Conservation (phyloP, 495 filamentous ascomycete genomes). For the Penicillium antarcticum region DNA sequence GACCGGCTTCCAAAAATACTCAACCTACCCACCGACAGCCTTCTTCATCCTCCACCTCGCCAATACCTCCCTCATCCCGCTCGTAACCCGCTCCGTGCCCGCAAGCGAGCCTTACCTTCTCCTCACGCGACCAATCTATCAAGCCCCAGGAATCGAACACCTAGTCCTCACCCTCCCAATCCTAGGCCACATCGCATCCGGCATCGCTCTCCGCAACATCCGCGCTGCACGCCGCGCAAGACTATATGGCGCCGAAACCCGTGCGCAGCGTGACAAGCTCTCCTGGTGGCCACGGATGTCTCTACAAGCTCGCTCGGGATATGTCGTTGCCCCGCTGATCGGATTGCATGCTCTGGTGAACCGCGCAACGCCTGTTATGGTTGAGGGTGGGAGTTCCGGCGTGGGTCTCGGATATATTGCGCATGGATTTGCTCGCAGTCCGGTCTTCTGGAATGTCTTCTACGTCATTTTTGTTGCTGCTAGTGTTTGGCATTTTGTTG, state of each 20-base stretch:
- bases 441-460: slow-evolving; percentile 59
- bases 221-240: slow-evolving; percentile 62
- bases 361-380: slow-evolving; percentile 62
- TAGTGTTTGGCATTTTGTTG: slow-evolving; percentile 76
- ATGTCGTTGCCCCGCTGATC: slow-evolving; percentile 58
- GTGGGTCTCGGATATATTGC: slow-evolving; percentile 77
- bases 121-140: slow-evolving; percentile 71
- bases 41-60: slow-evolving; percentile 76
- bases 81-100: slow-evolving; percentile 52
- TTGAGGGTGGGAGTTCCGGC: slow-evolving; percentile 80
- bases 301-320: slow-evolving; percentile 64
- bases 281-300: slow-evolving; percentile 65
- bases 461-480: slow-evolving; percentile 66
- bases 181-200: slow-evolving; percentile 56
- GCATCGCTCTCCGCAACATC: slow-evolving; percentile 70
- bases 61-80: slow-evolving; percentile 74
- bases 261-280: slow-evolving; percentile 31
- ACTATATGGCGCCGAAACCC: slow-evolving; percentile 64
- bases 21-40: slow-evolving; percentile 77
- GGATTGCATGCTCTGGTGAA: slow-evolving; percentile 69
- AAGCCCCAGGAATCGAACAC: slow-evolving; percentile 57
- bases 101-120: slow-evolving; percentile 56
- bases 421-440: slow-evolving; percentile 77
- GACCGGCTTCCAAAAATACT: slow-evolving; percentile 77
- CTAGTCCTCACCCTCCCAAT: slow-evolving; percentile 44